These are phyloP conservation scores for Amanita polypyramis DNA, from an alignment of 768 basidiomycete species.

Conservation along the genomic window DNA sequence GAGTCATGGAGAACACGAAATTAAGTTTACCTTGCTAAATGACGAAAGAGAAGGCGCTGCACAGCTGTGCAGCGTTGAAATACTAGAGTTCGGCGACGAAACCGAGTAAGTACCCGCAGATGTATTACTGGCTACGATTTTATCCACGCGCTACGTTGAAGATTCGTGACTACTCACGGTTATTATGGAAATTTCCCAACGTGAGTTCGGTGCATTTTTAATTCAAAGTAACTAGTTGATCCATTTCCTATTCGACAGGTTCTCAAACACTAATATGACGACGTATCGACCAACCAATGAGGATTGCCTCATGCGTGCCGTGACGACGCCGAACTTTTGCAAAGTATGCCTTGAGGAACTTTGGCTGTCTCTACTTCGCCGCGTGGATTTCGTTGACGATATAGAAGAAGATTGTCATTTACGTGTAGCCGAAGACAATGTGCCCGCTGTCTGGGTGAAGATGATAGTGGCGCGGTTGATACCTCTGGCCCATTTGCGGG, in stretches of 20 bases:
- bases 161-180: constrained; percentile 48
- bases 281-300: constrained; percentile 77
- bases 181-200: constrained; percentile 68
- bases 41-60: constrained; percentile 37
- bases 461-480: constrained; percentile 40
- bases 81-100: constrained; percentile 60
- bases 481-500: constrained; percentile 48
- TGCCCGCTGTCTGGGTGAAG: constrained; percentile 14
- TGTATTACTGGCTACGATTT: not conserved
- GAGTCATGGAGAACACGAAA: constrained; percentile 39
- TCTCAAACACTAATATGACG: constrained; percentile 51
- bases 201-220: constrained; percentile 25
- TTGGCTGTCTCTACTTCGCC: constrained; percentile 54
- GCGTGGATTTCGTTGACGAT: constrained; percentile 52
- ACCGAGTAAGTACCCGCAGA: constrained; percentile 35
- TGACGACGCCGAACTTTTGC: constrained; percentile 65
- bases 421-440: not conserved
- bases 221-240: not conserved
- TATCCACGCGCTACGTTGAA: constrained; percentile 15
- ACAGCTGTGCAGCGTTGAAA: constrained; percentile 69
- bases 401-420: constrained; percentile 30
- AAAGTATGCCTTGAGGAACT: constrained; percentile 64
- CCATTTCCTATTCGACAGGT: constrained; percentile 26
- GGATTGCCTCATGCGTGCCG: constrained; percentile 72
- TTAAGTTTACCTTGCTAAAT: constrained; percentile 48